Evolutionary conservation across 257 asterid species (phyloP), one percentile per base, ranked within the genome.

Genomic region (Henckelia pumila): DNA sequence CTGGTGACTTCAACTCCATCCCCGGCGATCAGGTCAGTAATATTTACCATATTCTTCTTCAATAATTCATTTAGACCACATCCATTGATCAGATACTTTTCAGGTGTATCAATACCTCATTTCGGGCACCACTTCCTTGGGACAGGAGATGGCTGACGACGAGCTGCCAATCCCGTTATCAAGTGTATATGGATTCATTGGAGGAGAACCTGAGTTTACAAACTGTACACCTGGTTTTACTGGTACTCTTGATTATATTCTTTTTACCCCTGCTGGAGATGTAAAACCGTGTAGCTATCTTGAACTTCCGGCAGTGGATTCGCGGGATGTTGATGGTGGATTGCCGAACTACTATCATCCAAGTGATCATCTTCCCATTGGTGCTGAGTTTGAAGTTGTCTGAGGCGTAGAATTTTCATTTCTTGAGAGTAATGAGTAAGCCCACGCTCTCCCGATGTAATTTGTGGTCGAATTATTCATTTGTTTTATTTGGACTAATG

Each of bases 201-300:
- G 85, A 76, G 96, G 95, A 20, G 97, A 93, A 73, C 99, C 99
- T 11, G 81, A 72, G 63, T 90, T 93, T 74, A 93, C 99, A 17
- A 93, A 90, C 78, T 93, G 82, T 82, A 93, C 99, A 13, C 96
- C 99, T 17, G 95, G 87, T 30, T 93, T 93, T 71, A 90, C 95
- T 1, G 95, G 83, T 56, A 93, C 96, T 16, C 85, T 93, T 17
- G 99, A 93, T 79, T 90, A 93, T 53, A 80, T 90, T 70, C 64
- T 93, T 19, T 90, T 93, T 71, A 86, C 95, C 30, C 84, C 92
- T 30, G 67, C 71, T 0, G 89, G 77, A 24, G 76, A 59, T 74
- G 47, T 90, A 69, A 80, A 74, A 37, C 97, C 97, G 14, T 71
- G 85, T 56, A 81, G 89, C 80, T 89, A 73, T 69, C 96, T 90